Base-by-base conservation (phyloP, 495 filamentous ascomycete species). In the Neurospora africana region DNA sequence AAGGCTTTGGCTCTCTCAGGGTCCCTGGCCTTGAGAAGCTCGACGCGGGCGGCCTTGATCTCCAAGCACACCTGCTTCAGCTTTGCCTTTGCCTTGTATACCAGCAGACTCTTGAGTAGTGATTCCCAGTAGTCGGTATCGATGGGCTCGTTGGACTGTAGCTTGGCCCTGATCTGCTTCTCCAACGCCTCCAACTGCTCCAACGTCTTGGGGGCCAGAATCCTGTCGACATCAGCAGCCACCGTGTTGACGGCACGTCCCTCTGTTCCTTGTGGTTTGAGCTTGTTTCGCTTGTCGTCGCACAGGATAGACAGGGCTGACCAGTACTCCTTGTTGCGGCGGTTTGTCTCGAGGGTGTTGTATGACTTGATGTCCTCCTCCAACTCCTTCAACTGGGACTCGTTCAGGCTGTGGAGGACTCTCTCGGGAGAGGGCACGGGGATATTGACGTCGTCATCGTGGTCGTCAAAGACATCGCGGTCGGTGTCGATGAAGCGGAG, bases 81-180 rank as follows among this genome's bases (percentile, higher is more conserved):
- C 76, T 91, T 92, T 3, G 95, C 93, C 77, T 92, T 93, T 6
- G 95, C 93, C 81, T 98, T 98, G 89, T 91, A 97, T 4, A 97
- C 89, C 17, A 90, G 84, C 47, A 99, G 82, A 77, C 91, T 97
- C 74, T 90, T 88, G 68, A 98, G 84, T 3, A 99, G 86, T 76
- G 96, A 92, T 75, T 97, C 93, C 95, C 95, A 99, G 80, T 98
- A 99, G 79, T 99, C 95, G 5, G 91, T 92, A 83, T 99, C 96
- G 77, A 98, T 93, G 11, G 92, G 91, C 78, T 98, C 94, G 74
- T 97, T 90, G 15, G 93, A 95, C 53, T 90, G 85, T 44, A 99
- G 80, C 80, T 98, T 99, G 10, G 83, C 83, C 74, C 86, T 88
- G 75, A 99, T 94, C 79, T 97, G 93, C 70, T 84, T 86, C 82